Evolutionary conservation across 2,329 filamentous ascomycete species (phyloP), one percentile per base, ranked within the genome.

Genomic region (Chrysoporthe cubensis): DNA sequence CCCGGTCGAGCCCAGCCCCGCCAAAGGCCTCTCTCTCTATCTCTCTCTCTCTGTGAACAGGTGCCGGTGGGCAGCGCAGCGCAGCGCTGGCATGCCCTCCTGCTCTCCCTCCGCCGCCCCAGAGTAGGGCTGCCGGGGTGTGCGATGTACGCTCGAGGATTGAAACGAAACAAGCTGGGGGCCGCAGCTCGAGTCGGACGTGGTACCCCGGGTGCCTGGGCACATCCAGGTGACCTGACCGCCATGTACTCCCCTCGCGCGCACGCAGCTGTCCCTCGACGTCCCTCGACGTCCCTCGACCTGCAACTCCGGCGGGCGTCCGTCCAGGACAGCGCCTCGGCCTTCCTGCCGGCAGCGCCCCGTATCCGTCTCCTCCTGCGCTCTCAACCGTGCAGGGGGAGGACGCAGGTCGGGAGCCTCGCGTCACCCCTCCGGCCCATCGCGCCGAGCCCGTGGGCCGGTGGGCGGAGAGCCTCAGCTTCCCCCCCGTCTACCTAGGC

Each of bases 91-190:
- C 26, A 26, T 26, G 26, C 18, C 32, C 50, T 54, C 21, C 32
- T 32, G 7, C 21, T 32, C 50, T 54, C 50, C 32, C 21, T 21
- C 13, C 16, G 4, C 11, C 50, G 5, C 37, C 37, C 9, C 37
- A 40, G 37, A 40, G 37, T 9, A 7, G 37, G 50, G 2, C 26
- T 16, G 50, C 50, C 11, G 26, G 48, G 48, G 21, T 32, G 26
- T 32, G 50, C 50, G 26, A 4, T 54, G 50, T 26, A 54, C 26
- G 21, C 26, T 54, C 50, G 13, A 54, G 50, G 50, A 26, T 21
- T 32, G 50, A 54, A 54, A 54, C 50, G 50, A 54, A 54, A 54
- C 50, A 34, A 32, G 14, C 50, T 54, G 50, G 26, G 50, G 50
- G 50, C 50, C 13, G 32, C 8, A 3, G 11, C 21, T 13, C 50